Conservation (phyloP, 345 rosid genomes). For the Hypericum androsaemum region DNA sequence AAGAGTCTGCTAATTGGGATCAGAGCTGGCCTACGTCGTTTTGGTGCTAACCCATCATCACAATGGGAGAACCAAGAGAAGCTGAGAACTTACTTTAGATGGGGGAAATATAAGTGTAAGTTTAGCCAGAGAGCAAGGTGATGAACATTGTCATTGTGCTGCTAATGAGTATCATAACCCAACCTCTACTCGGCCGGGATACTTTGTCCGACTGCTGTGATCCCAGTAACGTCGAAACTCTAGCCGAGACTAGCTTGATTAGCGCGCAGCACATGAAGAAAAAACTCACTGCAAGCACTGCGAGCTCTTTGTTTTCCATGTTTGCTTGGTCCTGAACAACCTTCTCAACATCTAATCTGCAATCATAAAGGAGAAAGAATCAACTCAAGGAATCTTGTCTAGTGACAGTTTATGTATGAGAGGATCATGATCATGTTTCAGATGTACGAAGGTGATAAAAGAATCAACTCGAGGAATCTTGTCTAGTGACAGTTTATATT, state of each 20-base stretch:
- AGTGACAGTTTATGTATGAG: neutral
- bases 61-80: conserved; percentile 1
- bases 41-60: too few relatives aligned
- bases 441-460: too few relatives aligned
- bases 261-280: conserved; percentile 51
- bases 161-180: conserved; percentile 70
- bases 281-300: conserved; percentile 48
- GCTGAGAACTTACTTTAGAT: neutral
- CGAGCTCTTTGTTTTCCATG: conserved; percentile 62
- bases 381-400: neutral
- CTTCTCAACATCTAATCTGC: conserved; percentile 60
- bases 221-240: conserved; percentile 25
- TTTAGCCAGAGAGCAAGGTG: conserved; percentile 53
- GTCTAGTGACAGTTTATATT: neutral
- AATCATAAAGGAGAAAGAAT: neutral
- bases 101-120: neutral
- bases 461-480: neutral
- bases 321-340: conserved; percentile 42
- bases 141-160: conserved; percentile 71
- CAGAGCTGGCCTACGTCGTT: too few relatives aligned
- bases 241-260: conserved; percentile 44
- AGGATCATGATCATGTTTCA: too few relatives aligned
- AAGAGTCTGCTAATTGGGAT: too few relatives aligned
- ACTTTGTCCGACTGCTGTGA: conserved; percentile 25
- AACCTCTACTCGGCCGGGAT: conserved; percentile 43